Evolutionary conservation across 148 eudicot species (phyloP), one percentile per base, ranked within the genome.

Genomic region (Talinum fruticosum): DNA sequence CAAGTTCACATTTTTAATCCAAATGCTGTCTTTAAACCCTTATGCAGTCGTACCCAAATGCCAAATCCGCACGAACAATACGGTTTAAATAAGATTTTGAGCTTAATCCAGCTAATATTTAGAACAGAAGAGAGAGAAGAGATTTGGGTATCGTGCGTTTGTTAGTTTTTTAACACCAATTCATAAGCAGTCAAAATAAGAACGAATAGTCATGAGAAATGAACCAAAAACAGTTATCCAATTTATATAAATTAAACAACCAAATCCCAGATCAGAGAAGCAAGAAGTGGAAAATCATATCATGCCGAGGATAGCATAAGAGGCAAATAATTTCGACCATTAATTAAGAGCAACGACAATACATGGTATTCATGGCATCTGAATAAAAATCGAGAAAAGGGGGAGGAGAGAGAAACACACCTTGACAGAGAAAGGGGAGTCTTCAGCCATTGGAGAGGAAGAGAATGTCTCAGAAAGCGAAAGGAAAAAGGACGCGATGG

Each of bases 371-470:
- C 28, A 37, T 8, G 6, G 18, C 16, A 70, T 37, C 47, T 19
- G 1, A 16, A 6, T 3, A 35, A 32, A 37, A 34, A 4, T 10
- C 14, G 0, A 18, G 33, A 34, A 5, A 69, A 8, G 18, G 16
- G 35, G 19, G 21, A 65, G 5, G 10, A 16, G 57, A 59, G 64
- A 47, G 33, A 44, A 75, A 62, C 72, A 29, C 32, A 88, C 91
- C 89, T 80, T 88, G 30, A 38, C 34, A 69, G 77, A 68, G 64
- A 83, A 49, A 70, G 82, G 78, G 77, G 79, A 82, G 78, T 72
- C 82, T 36, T 86, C 86, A 12, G 78, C 85, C 91, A 88, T 88
- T 33, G 53, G 62, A 64, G 44, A 68, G 26, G 72, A 68, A 68
- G 47, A 68, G 15, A 34, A 54, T 15, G 23, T 14, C 33, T 24